Evolutionary conservation across 352 stramenopile species (phyloP), one percentile per base, ranked within the genome.

Genomic region (Thalassiosira exigua): DNA sequence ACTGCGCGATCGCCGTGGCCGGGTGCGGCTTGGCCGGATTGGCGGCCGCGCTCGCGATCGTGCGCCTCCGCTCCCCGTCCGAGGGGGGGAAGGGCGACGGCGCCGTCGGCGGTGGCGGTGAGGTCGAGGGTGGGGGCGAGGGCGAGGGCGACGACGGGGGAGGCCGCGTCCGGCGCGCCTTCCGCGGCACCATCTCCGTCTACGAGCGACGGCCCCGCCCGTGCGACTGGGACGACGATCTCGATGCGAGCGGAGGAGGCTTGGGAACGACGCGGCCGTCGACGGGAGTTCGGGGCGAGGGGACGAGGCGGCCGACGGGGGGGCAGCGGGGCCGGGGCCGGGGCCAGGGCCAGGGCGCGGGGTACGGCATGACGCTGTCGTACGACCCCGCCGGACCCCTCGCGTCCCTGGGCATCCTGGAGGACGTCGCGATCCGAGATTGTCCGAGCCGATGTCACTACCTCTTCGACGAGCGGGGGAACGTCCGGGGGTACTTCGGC

Each of bases 321-420:
- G n/a, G n/a, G n/a, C n/a, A n/a, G n/a, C n/a, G n/a, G n/a, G n/a
- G n/a, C n/a, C n/a, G n/a, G n/a, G n/a, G n/a, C n/a, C n/a, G n/a
- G n/a, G n/a, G n/a, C n/a, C n/a, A n/a, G n/a, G 41, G 69, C 50
- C 71, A 83, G 46, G 82, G 82, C 61, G 85, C 92, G 77, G 89
- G 89, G 4, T 94, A 93, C 69, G 89, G 89, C 12, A 76, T 94
- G 70, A 94, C 89, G 0, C 44, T 94, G 3, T 89, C 83, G 1
- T 94, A 94, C 61, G 83, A 94, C 80, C 81, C 85, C 1, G 75
- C 78, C 41, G 89, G 88, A n/a, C 84, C 86, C 0, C 61, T 93
- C 44, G 56, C 82, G 17, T 42, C 82, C 26, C 54, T 93, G 11
- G 84, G 77, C 19, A 58, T 94, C 17, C 75, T 94, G 24, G 85